These are phyloP conservation scores for Echinosophora koreensis DNA, from an alignment of 306 rosid species.

Conservation along the genomic window DNA sequence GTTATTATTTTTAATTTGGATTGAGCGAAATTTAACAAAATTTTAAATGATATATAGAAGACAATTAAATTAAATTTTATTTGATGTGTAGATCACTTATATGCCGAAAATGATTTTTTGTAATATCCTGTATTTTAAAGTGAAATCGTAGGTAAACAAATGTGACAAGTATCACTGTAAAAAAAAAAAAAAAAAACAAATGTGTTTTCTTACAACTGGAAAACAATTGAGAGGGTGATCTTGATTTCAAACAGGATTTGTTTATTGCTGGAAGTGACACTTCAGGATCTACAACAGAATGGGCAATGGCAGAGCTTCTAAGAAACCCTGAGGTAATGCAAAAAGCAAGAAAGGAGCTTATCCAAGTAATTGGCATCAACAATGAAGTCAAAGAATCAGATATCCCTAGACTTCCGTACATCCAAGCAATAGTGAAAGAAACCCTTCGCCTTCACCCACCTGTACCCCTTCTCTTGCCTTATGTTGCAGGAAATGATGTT, in stretches of 20 bases:
- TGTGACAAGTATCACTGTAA: too few relatives aligned
- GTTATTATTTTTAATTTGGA: too few relatives aligned
- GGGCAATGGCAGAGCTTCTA: conserved; percentile 77
- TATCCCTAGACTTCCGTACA: conserved; percentile 56
- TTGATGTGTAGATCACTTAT: too few relatives aligned
- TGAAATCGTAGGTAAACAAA: too few relatives aligned
- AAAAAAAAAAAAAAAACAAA: too few relatives aligned
- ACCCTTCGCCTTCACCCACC: conserved; percentile 71
- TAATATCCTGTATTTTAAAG: too few relatives aligned
- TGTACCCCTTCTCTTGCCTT: conserved; percentile 68
- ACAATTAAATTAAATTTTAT: too few relatives aligned
- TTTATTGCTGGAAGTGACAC: conserved; percentile 71
- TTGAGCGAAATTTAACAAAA: too few relatives aligned
- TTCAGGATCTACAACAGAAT: conserved; percentile 63
- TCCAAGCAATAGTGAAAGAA: conserved; percentile 65
- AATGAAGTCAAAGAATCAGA: conserved; percentile 59
- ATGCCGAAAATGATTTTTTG: too few relatives aligned
- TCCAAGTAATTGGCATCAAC: conserved; percentile 42
- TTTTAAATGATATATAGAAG: too few relatives aligned
- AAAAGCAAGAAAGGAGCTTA: conserved; percentile 55
- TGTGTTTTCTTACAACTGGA: not conserved
- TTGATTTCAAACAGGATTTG: conserved; percentile 53
- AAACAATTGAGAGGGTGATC: too few relatives aligned
- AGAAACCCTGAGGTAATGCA: conserved; percentile 50
- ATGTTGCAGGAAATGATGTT: conserved; percentile 55